Percentiles rank a stretch among this genome's conserved stretches.
Evolutionary conservation across 352 stramenopile species (phyloP).

Genomic region (Globisporangium mamillatum): DNA sequence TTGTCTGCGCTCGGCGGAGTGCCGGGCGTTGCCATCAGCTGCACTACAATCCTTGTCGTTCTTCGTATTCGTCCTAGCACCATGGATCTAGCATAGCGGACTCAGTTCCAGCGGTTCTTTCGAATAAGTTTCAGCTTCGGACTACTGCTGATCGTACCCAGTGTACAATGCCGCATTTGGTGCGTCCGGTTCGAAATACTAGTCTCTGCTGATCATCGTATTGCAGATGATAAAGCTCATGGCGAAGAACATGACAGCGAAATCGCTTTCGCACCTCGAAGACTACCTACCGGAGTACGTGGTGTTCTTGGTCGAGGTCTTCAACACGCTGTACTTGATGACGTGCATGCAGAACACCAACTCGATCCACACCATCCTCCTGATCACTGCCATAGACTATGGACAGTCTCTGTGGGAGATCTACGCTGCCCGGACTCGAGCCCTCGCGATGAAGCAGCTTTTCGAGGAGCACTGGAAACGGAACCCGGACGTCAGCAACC

Average conservation of each 20-base stretch:
- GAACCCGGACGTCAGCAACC: background rate
- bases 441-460: background rate
- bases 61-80: slow-evolving; percentile 3
- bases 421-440: background rate
- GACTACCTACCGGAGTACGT: slow-evolving; percentile 34
- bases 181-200: background rate
- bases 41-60: background rate
- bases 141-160: slow-evolving; percentile 21
- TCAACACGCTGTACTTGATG: slow-evolving; percentile 38
- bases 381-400: background rate
- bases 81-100: slow-evolving; percentile 1
- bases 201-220: slow-evolving; percentile 14
- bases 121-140: background rate
- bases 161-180: slow-evolving; percentile 22
- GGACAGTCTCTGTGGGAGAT: slow-evolving; percentile 4
- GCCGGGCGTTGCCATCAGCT: background rate
- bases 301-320: slow-evolving; percentile 42
- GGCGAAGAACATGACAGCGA: slow-evolving; percentile 25
- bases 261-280: slow-evolving; percentile 23
- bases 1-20: background rate
- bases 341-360: slow-evolving; percentile 30
- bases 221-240: slow-evolving; percentile 20
- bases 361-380: background rate
- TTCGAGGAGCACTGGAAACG: background rate
- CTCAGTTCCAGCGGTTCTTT: slow-evolving; percentile 7